A percentile compares a stretch with the other conserved stretches of the same genome.
phyloP scores from a whole-genome alignment of 208 protist species.

The Herpetomonas tarakana region DNA sequence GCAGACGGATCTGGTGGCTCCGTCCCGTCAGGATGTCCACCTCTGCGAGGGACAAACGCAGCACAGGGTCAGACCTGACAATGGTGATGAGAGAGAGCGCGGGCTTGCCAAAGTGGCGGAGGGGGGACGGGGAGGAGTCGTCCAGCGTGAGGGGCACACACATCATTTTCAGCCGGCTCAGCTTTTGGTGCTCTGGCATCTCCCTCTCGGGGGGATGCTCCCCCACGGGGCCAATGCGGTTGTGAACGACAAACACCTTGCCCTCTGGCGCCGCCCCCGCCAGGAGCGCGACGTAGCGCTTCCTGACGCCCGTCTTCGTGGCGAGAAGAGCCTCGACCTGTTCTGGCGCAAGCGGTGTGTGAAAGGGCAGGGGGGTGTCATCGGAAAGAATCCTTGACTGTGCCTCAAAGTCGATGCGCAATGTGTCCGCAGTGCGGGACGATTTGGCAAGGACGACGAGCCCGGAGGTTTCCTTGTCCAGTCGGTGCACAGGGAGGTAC shows the following conservation, averaged over 20 bases:
- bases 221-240: conserved; percentile 45
- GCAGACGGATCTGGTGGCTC: conserved; percentile 80
- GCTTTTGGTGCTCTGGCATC: conserved; percentile 30
- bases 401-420: conserved; percentile 46
- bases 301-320: conserved; percentile 32
- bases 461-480: conserved; percentile 90
- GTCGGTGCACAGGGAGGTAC: conserved; percentile 65
- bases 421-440: conserved; percentile 16
- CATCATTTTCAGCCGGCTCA: conserved; percentile 81
- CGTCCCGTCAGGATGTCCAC: conserved; percentile 67
- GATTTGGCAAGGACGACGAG: conserved; percentile 58
- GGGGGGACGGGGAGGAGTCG: no score
- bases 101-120: conserved; percentile 22
- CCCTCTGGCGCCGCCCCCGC: conserved; percentile 24
- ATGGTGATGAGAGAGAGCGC: conserved; percentile 57
- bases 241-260: conserved; percentile 37
- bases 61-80: conserved; percentile 17
- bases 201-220: conserved; percentile 16
- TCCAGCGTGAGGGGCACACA: conserved; percentile 26
- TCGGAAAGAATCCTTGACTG: no score
- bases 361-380: no score
- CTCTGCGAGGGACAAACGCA: conserved; percentile 49
- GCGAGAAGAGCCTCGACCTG: conserved; percentile 31
- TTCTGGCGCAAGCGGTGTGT: conserved; percentile 4
- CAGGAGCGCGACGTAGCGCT: conserved; percentile 65